These are phyloP conservation scores for Mollisiaceae sp. DNA, from an alignment of 2,329 filamentous ascomycete species.

Conservation along the genomic window DNA sequence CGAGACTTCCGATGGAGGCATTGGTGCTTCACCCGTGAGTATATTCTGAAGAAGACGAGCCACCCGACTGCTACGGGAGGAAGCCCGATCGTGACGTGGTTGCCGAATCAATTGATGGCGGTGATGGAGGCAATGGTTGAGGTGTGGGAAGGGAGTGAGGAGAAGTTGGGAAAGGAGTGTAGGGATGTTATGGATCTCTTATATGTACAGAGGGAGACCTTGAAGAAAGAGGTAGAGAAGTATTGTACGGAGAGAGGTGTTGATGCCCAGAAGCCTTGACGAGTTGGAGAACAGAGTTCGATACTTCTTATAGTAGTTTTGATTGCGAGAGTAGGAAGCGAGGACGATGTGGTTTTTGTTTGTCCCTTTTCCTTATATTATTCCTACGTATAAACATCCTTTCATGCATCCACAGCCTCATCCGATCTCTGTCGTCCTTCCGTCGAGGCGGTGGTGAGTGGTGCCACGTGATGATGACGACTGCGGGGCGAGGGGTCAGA, in stretches of 20 bases:
- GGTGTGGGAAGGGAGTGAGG: conserved; percentile 50
- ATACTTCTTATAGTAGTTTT: no score
- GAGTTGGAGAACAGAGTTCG: not conserved
- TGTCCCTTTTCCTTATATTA: no score
- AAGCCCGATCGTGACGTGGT: conserved; percentile 82
- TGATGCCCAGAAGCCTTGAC: conserved; percentile 19
- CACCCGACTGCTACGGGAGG: conserved; percentile 83
- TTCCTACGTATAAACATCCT: not conserved
- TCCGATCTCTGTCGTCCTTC: not conserved
- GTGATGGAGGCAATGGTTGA: conserved; percentile 73
- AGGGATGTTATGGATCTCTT: conserved; percentile 72
- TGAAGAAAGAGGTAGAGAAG: conserved; percentile 76
- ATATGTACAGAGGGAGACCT: conserved; percentile 64
- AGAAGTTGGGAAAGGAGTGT: conserved; percentile 44
- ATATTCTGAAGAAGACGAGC: conserved; percentile 77
- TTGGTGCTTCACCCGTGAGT: conserved; percentile 85
- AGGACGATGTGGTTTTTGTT: no score
- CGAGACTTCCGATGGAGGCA: conserved; percentile 83
- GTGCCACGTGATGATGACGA: not conserved
- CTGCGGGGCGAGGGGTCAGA: conserved; percentile 5
- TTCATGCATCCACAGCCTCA: not conserved
- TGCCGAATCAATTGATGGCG: conserved; percentile 80
- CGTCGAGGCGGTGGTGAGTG: not conserved
- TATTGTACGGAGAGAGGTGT: conserved; percentile 70
- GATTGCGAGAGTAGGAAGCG: no score